Evolutionary conservation across 306 rosid genomes (phyloP).

Genomic region (Parietaria judaica): DNA sequence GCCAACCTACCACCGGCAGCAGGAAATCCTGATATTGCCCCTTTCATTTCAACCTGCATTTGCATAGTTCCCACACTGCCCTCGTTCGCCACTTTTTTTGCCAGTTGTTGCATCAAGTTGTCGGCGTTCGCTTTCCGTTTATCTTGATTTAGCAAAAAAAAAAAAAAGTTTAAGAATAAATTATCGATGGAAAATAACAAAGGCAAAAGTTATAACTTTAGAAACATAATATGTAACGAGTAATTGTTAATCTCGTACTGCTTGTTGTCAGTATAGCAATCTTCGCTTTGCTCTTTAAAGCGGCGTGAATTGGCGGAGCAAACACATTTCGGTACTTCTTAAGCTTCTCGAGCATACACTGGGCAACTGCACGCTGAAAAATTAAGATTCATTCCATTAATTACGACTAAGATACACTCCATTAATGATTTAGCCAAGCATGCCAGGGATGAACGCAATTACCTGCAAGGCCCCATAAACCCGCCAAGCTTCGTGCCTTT

Average conservation of each 20-base stretch:
- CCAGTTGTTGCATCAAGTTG: constrained; percentile 63
- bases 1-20: constrained; percentile 23
- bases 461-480: constrained; percentile 89
- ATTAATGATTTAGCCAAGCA: not conserved
- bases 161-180: constrained; percentile 6
- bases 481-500: constrained; percentile 81
- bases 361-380: constrained; percentile 73
- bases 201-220: not conserved
- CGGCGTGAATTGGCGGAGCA: constrained; percentile 36
- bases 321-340: constrained; percentile 37
- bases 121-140: constrained; percentile 72
- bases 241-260: constrained; percentile 20
- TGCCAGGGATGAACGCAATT: constrained; percentile 12
- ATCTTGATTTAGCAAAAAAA: constrained; percentile 30
- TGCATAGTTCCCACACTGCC: constrained; percentile 46
- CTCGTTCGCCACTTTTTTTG: constrained; percentile 60
- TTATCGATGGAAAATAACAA: not conserved
- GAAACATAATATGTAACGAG: not conserved
- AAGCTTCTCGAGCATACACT: constrained; percentile 45
- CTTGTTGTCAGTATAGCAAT: constrained; percentile 32
- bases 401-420: not conserved
- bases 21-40: constrained; percentile 45
- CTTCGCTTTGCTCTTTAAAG: constrained; percentile 43
- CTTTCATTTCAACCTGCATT: constrained; percentile 65
- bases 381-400: constrained; percentile 22